Base-by-base conservation (phyloP, 164 flowering plant species). In the Magnolia changhungtana region DNA sequence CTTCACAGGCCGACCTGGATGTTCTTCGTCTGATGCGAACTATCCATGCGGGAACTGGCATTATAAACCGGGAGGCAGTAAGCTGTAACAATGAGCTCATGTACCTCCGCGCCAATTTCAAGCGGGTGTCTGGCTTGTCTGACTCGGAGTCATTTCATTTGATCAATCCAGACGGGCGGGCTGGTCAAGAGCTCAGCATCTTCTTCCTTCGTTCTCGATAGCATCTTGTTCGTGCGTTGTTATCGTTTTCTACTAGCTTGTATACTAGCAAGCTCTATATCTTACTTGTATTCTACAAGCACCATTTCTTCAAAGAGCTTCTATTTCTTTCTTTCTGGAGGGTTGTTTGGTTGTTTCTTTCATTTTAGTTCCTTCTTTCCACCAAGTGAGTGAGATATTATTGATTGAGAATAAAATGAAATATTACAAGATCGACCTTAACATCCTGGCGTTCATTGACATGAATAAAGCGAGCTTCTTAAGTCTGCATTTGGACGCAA, bases 121-220 rank as follows among this genome's bases (percentile, higher is more conserved):
- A 92, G 80, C 89, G 89, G 72, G 88, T 91, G 31, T 84, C 90
- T 67, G 96, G 96, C 7, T 83, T 85, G 73, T 72, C 86, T 8
- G 92, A 92, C 76, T 88, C 92, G 19, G 98, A 91, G 83, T 88
- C 97, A 19, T 95, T 87, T 79, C 95, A 93, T 80, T 82, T 95
- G 16, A 83, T 95, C 63, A 89, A 86, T 81, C 92, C 95, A 6
- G 96, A 87, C 27, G 87, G 83, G 52, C 78, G 76, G 66, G 79
- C 85, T 1, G 91, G 89, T 82, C 97, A 94, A 71, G 97, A 94
- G 68, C 86, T 93, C 81, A 90, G 98, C 37, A 75, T 93, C 18
- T 96, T 92, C 94, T 89, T 96, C 91, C 77, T 96, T 52, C 77
- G 97, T 75, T 77, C 92, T 18, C 50, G 79, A 51, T 87, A 9